Base-by-base conservation (phyloP, 108 stramenopile genomes). In the Fistulifera pelliculosa region DNA sequence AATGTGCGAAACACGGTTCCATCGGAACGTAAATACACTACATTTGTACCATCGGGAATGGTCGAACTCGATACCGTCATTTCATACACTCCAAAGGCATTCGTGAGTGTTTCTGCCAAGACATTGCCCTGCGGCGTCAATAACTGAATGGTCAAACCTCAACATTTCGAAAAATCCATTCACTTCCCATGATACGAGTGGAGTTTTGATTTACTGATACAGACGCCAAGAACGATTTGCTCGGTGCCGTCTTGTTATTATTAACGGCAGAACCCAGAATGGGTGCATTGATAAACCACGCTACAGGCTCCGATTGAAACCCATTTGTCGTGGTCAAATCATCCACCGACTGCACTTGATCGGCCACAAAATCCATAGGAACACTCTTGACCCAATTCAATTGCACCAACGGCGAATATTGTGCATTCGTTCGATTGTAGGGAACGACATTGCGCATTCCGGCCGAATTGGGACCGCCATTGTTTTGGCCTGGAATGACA, bases 401-500 rank as follows among this genome's bases (percentile, higher is more conserved):
- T 31, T 60, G 49, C 65, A 57, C 58, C 65, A 66, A 66, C 0
- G 65, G 65, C 49, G 58, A 60, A 42, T 66, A 66, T 0, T 42
- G 58, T 2, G 38, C 12, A 52, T 66, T 58, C 19, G 49, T 22
- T 40, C 65, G 65, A 27, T 66, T 58, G 18, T 59, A 24, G 22
- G 58, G 27, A 19, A 66, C 52, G 22, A 66, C 52, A 54, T 66
- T 66, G 8, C 49, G 35, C 57, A 60, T 59, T 11, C 65, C 65
- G 12, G 18, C 50, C 22, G 48, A 40, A 27, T 27, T 52, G 11
- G 65, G 65, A 19, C 65, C 65, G 12, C 65, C 65, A 19, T 31
- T 27, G 3, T 42, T 35, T 8, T 6, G 6, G 0, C 58, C 65
- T 4, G 54, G 16, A 0, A 6, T 22, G 18, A 66, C 65, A 44